Evolutionary conservation across 1,284 basidiomycete genomes (phyloP), one percentile per base, ranked within the genome.

Genomic region (Phylloboletellus chloephorus): DNA sequence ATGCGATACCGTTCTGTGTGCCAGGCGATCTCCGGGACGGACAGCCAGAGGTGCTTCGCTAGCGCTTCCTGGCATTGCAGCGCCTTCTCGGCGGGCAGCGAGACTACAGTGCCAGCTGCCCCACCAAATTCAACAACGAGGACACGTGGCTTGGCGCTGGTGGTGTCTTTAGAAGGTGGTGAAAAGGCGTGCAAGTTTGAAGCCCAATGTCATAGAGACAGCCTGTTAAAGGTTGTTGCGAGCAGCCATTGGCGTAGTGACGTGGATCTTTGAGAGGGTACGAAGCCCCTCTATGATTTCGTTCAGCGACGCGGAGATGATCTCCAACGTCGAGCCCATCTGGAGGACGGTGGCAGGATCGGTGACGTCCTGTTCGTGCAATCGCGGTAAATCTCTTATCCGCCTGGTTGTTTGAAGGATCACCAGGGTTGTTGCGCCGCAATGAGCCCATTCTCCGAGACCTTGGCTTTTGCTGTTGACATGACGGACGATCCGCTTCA

Each of bases 361-460:
- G 15, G 66, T 69, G 2, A 72, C 66, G 46, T 72, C 69, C 70
- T 70, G 39, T 35, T 41, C 19, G 26, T 10, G 26, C 13, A 23
- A 12, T 16, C 10, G 11, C 13, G 5, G 21, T 42, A 26, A 26
- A 31, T 7, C 10, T 17, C 38, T 30, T 22, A 10, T n/a, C 6
- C 11, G 13, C 7, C n/a, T 2, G n/a, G 13, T 13, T 10, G n/a
- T 15, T 3, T 9, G 8, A 43, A 19, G 13, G 12, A 11, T 36
- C 39, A 69, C 69, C 61, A 72, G 71, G 8, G 71, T 71, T 5
- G 69, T 71, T 9, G 67, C 66, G 29, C 69, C 71, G 52, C 67
- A 72, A 48, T 72, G 69, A 16, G 57, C 56, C 66, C 69, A 70
- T 48, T 71, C 70, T 31, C 69, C 69, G 3, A 67, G 46, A 17